Percentiles rank a stretch among this genome's conserved stretches.
Conservation (phyloP, 2,329 filamentous ascomycete species). For the Aspergillus proliferans region DNA sequence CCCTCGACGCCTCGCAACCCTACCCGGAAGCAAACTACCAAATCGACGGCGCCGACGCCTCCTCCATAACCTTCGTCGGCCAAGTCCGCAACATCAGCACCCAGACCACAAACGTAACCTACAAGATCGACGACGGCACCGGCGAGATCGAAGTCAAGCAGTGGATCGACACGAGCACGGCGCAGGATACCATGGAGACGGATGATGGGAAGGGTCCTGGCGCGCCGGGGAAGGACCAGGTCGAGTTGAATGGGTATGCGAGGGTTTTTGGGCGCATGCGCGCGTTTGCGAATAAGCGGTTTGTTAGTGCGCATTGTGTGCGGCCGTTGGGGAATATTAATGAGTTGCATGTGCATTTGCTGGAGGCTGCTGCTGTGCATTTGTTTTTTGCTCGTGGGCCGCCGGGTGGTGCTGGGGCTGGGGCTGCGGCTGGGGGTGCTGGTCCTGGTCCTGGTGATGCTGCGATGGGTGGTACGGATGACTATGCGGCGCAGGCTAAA, state of each 20-base stretch:
- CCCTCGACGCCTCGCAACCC: conserved; percentile 72
- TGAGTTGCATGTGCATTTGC: conserved; percentile 85
- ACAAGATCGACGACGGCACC: conserved; percentile 92
- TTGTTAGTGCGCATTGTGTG: conserved; percentile 74
- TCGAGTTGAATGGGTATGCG: conserved; percentile 71
- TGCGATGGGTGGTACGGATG: conserved; percentile 30
- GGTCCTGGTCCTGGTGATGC: conserved; percentile 24
- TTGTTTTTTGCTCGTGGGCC: conserved; percentile 72
- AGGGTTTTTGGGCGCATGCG: conserved; percentile 81
- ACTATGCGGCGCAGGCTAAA: conserved; percentile 20
- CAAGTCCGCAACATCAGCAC: conserved; percentile 80
- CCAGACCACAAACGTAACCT: conserved; percentile 88
- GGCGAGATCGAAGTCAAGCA: conserved; percentile 71
- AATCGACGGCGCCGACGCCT: conserved; percentile 70
- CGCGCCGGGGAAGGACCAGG: conserved; percentile 47
- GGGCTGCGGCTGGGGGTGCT: conserved; percentile 40
- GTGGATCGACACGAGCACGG: conserved; percentile 39
- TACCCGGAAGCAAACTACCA: conserved; percentile 71
- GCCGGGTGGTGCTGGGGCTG: conserved; percentile 40
- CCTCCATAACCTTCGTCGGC: conserved; percentile 77
- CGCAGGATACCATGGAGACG: conserved; percentile 40
- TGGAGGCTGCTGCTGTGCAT: conserved; percentile 86
- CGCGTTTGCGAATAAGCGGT: conserved; percentile 74
- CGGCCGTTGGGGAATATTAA: conserved; percentile 78
- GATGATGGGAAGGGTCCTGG: conserved; percentile 36